Conservation (phyloP, 2,329 filamentous ascomycete genomes). For the Alternaria panax region DNA sequence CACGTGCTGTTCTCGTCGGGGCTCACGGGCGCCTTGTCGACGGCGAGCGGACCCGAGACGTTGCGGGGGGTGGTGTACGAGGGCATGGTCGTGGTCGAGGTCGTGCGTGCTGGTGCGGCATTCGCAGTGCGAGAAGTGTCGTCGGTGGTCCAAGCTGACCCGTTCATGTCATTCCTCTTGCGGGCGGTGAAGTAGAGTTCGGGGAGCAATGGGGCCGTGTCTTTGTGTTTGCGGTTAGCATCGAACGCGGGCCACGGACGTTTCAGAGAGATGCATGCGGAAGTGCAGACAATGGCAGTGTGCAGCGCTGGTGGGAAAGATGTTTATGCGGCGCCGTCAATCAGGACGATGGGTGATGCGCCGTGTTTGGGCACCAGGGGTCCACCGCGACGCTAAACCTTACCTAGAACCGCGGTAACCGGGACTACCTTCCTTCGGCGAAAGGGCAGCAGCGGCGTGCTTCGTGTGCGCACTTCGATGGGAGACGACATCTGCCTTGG, state of each 20-base stretch:
- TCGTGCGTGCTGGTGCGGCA: slow-evolving; percentile 20
- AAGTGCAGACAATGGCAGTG: slow-evolving; percentile 16
- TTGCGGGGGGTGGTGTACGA: slow-evolving; percentile 40
- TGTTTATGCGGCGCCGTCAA: slow-evolving; percentile 28
- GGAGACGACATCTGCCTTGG: slow-evolving; percentile 3
- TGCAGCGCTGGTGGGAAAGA: slow-evolving; percentile 15
- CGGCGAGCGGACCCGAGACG: slow-evolving; percentile 41
- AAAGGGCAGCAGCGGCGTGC: slow-evolving; percentile 11
- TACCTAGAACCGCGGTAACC: slow-evolving; percentile 18
- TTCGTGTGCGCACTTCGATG: background rate
- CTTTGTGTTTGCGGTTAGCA: slow-evolving; percentile 23
- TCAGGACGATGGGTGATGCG: slow-evolving; percentile 26
- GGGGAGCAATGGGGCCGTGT: slow-evolving; percentile 31
- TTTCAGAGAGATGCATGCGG: slow-evolving; percentile 3
- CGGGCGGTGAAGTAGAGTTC: slow-evolving; percentile 26
- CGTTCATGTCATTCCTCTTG: slow-evolving; percentile 44
- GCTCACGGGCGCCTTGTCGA: slow-evolving; percentile 38
- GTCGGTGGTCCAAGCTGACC: slow-evolving; percentile 22
- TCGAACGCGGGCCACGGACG: slow-evolving; percentile 18
- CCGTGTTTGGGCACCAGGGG: slow-evolving; percentile 30
- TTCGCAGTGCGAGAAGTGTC: slow-evolving; percentile 26
- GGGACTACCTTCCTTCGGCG: slow-evolving; percentile 16
- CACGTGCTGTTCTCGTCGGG: slow-evolving; percentile 36
- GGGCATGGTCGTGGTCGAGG: slow-evolving; percentile 34
- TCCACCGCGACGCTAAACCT: slow-evolving; percentile 18